Conservation (phyloP, 1,284 basidiomycete species). For the Xanthoconium separans region DNA sequence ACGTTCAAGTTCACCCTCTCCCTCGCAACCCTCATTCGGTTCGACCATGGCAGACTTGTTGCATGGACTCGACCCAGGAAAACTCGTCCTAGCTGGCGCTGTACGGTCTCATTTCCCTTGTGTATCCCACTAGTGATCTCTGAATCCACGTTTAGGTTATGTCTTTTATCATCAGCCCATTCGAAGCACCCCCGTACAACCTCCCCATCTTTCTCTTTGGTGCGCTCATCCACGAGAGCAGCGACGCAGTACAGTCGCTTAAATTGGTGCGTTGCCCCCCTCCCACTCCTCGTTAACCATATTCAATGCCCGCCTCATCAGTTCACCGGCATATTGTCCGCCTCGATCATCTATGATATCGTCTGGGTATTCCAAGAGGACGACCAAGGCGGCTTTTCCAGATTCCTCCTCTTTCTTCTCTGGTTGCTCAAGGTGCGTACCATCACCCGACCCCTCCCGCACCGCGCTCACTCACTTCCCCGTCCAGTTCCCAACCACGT, state of each 20-base stretch:
- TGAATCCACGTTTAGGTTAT: constrained; percentile 37
- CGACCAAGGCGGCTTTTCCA: constrained; percentile 54
- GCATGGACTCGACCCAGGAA: constrained; percentile 67
- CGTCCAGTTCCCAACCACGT: constrained; percentile 55
- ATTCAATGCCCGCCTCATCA: constrained; percentile 25
- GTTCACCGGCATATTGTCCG: constrained; percentile 65
- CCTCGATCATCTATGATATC: constrained; percentile 64
- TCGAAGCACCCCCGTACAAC: constrained; percentile 65
- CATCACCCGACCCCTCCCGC: too few species aligned
- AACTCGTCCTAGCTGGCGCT: constrained; percentile 61
- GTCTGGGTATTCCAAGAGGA: constrained; percentile 61
- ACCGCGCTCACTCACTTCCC: neutral
- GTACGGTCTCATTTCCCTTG: constrained; percentile 35
- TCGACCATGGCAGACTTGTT: constrained; percentile 50
- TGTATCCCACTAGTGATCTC: neutral
- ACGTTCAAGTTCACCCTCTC: neutral
- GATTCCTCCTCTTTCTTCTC: constrained; percentile 56
- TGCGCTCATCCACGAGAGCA: constrained; percentile 63
- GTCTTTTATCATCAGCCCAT: constrained; percentile 61
- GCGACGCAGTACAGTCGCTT: constrained; percentile 61
- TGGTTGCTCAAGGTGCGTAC: constrained; percentile 61
- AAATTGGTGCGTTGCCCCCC: constrained; percentile 47
- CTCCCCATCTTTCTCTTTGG: constrained; percentile 76
- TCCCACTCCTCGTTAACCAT: neutral
- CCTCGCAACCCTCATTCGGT: neutral